A percentile compares a stretch with the other conserved stretches of the same genome.
These are phyloP conservation scores for Daldinia loculata DNA, from an alignment of 495 filamentous ascomycete species.

Conservation along the genomic window DNA sequence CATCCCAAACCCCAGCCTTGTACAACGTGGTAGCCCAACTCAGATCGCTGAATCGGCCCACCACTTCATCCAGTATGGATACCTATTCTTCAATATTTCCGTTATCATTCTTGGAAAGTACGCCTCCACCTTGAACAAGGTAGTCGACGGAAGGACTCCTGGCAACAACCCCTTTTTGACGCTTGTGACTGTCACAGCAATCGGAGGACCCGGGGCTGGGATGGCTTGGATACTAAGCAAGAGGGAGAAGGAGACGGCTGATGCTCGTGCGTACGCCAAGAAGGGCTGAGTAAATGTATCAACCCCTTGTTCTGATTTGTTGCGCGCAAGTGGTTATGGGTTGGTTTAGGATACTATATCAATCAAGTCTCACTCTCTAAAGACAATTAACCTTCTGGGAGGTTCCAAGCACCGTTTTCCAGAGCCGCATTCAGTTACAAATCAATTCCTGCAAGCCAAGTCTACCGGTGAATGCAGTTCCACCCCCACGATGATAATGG, in stretches of 20 bases:
- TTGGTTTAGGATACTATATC: too few relatives aligned
- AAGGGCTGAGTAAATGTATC: too few relatives aligned
- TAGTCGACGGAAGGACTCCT: not conserved
- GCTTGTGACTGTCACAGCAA: not conserved
- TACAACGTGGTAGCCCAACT: constrained; percentile 17
- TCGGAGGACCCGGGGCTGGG: constrained; percentile 25
- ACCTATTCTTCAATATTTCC: constrained; percentile 8
- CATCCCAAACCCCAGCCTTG: constrained; percentile 9
- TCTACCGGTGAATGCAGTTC: too few relatives aligned
- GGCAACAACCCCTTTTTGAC: not conserved
- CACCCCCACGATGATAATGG: too few relatives aligned
- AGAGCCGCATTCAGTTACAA: too few relatives aligned
- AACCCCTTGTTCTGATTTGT: too few relatives aligned
- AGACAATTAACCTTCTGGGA: too few relatives aligned
- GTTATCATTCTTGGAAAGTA: constrained; percentile 23
- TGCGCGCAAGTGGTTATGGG: too few relatives aligned
- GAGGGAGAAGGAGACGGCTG: constrained; percentile 6
- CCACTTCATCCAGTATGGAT: constrained; percentile 31
- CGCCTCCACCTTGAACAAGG: not conserved
- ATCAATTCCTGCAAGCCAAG: too few relatives aligned
- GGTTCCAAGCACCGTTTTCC: too few relatives aligned
- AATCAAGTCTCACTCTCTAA: too few relatives aligned
- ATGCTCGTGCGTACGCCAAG: not conserved
- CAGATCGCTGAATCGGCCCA: constrained; percentile 10
- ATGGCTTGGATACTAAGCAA: constrained; percentile 31